Percentiles rank a stretch among this genome's conserved stretches.
Evolutionary conservation across 495 filamentous ascomycete species (phyloP).

Genomic region (Trichocladium uniseriatum): DNA sequence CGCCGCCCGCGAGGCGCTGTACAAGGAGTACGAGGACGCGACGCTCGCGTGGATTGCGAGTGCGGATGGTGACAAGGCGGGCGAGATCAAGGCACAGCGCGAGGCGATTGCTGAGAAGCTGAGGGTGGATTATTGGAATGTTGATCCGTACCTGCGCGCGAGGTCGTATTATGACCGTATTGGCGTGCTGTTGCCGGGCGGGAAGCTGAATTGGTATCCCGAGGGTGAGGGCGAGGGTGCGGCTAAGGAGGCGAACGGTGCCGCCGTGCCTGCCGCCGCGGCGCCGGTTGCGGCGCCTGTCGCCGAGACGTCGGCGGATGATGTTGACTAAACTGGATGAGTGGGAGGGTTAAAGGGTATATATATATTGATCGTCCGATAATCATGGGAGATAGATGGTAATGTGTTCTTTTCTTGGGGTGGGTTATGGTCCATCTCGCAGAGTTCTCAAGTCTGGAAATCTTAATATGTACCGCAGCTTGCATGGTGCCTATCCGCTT

Average conservation of each 20-base stretch:
- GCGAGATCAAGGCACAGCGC: conserved; percentile 37
- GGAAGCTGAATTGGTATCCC: conserved; percentile 61
- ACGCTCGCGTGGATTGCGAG: conserved; percentile 61
- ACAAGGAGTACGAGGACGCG: conserved; percentile 58
- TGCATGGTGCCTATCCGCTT: no score
- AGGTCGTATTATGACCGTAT: conserved; percentile 65
- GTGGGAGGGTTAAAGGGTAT: background rate
- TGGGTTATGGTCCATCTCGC: no score
- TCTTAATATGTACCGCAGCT: no score
- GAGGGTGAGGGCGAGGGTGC: conserved; percentile 24
- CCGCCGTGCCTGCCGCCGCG: background rate
- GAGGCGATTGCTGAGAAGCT: conserved; percentile 49
- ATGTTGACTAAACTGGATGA: conserved; percentile 45
- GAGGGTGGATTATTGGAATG: conserved; percentile 70
- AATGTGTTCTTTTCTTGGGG: no score
- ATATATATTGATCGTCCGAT: background rate
- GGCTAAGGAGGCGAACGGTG: conserved; percentile 22
- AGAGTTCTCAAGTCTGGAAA: no score
- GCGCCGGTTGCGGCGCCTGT: conserved; percentile 11
- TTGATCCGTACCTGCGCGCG: conserved; percentile 69
- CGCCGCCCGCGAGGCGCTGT: conserved; percentile 48
- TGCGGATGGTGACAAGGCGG: conserved; percentile 19
- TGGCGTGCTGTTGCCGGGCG: conserved; percentile 56
- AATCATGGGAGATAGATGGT: no score
- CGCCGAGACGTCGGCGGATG: conserved; percentile 39